Conservation (phyloP, 2,329 filamentous ascomycete species). For the Aspergillus quadricinctus region DNA sequence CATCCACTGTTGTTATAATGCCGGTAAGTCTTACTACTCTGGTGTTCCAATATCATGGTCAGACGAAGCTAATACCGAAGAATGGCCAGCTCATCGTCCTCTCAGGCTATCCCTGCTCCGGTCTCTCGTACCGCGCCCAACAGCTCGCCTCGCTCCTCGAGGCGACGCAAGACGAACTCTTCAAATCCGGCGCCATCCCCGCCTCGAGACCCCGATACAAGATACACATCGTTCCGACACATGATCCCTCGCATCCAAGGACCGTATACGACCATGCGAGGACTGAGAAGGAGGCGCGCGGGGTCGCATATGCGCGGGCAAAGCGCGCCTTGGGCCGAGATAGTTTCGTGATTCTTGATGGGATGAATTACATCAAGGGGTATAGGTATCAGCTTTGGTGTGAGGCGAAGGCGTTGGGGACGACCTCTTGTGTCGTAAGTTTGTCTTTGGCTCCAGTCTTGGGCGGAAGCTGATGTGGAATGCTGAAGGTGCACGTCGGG, state of each 20-base stretch:
- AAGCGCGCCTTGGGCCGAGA: conserved; percentile 56
- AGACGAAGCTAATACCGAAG: not conserved
- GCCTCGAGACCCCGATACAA: conserved; percentile 45
- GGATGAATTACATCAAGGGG: conserved; percentile 66
- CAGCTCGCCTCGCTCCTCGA: conserved; percentile 54
- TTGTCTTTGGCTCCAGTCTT: not conserved
- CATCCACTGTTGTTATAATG: conserved; percentile 19
- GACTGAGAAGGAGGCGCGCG: conserved; percentile 61
- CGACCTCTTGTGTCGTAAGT: conserved; percentile 58
- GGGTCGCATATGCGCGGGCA: conserved; percentile 57
- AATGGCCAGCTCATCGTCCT: conserved; percentile 53
- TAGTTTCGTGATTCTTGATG: conserved; percentile 60
- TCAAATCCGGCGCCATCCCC: conserved; percentile 25
- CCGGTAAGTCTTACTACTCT: conserved; percentile 16
- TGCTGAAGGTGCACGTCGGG: conserved; percentile 52
- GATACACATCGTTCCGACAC: conserved; percentile 37
- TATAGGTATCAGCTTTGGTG: conserved; percentile 65
- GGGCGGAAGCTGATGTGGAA: not conserved
- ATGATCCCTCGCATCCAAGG: conserved; percentile 42
- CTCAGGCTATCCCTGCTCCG: conserved; percentile 60
- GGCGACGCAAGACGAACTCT: conserved; percentile 44
- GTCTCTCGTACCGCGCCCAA: conserved; percentile 57
- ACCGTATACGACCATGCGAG: conserved; percentile 54
- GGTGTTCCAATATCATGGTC: not conserved
- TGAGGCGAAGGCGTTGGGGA: conserved; percentile 60